Evolutionary conservation across 345 rosid species (phyloP).

Genomic region (Eucalyptus victrix): DNA sequence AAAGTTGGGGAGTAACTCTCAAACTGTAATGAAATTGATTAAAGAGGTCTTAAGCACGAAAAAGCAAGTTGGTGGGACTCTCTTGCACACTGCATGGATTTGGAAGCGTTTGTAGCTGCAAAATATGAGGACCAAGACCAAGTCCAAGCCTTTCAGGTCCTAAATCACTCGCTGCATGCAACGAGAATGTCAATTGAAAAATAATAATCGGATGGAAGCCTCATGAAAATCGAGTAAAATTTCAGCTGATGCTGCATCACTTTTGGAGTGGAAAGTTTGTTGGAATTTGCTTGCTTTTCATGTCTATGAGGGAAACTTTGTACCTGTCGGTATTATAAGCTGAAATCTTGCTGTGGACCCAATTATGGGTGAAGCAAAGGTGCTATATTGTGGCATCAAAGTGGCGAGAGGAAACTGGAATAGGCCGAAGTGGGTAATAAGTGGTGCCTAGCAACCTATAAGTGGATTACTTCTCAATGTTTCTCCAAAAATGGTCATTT

Average conservation of each 20-base stretch:
- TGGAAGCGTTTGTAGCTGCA: background rate
- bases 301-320: background rate
- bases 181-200: background rate
- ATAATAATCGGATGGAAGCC: background rate
- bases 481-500: background rate
- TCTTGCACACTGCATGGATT: background rate
- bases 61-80: background rate
- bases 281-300: background rate
- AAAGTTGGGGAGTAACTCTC: background rate
- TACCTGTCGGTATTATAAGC: background rate
- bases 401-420: background rate
- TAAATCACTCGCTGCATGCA: background rate
- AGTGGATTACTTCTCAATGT: background rate
- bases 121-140: background rate
- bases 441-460: background rate
- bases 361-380: background rate
- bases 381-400: background rate
- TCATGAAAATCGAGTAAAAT: background rate
- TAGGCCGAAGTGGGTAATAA: background rate
- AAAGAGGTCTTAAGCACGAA: no score
- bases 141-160: background rate
- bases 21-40: background rate
- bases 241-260: background rate
- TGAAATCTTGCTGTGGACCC: background rate
- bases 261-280: background rate